Evolutionary conservation across 2,329 filamentous ascomycete genomes (phyloP), one percentile per base, ranked within the genome.

Genomic region (Hypoxylon sp.): DNA sequence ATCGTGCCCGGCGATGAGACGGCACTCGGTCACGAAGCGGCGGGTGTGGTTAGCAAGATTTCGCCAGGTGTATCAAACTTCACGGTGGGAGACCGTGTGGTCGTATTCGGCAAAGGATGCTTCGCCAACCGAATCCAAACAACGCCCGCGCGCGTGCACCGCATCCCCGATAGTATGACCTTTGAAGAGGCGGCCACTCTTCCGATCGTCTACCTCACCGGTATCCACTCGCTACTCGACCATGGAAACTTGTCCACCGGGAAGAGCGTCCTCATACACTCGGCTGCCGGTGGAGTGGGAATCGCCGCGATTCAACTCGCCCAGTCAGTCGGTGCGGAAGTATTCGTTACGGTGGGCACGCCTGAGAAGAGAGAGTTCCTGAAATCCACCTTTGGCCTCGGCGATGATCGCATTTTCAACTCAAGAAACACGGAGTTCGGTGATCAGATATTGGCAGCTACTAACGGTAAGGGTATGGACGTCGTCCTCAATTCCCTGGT

Each of bases 151-250:
- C 52, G 62, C 19, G 37, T 15, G 1, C 55, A 70, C 19, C 20
- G 57, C 15, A 78, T 81, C 26, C 75, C 77, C 1, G 69, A 72
- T 13, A 46, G n/a, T 8, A 70, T 79, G 70, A 68, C 48, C 6
- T 78, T 76, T 20, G 73, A 74, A 26, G 72, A 76, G 1, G 77
- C 74, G 1, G 73, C 76, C 1, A 74, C 76, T 0, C 68, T 79
- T 28, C 72, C 74, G 1, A 20, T 72, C 1, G 73, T 74, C 1
- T 77, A 71, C 57, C 11, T 71, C 11, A 78, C 77, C 0, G 71
- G 72, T 2, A 61, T 76, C 6, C 72, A 77, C 22, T 65, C 71
- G 0, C 62, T 79, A 1, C 15, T 58, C 8, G 51, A 76, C 34
- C 51, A 70, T 1, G 76, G 72, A 2, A 34, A 64, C 1, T 44